Evolutionary conservation across 2,329 filamentous ascomycete genomes (phyloP), one percentile per base, ranked within the genome.

Genomic region (Ceratocystiopsis sp.): DNA sequence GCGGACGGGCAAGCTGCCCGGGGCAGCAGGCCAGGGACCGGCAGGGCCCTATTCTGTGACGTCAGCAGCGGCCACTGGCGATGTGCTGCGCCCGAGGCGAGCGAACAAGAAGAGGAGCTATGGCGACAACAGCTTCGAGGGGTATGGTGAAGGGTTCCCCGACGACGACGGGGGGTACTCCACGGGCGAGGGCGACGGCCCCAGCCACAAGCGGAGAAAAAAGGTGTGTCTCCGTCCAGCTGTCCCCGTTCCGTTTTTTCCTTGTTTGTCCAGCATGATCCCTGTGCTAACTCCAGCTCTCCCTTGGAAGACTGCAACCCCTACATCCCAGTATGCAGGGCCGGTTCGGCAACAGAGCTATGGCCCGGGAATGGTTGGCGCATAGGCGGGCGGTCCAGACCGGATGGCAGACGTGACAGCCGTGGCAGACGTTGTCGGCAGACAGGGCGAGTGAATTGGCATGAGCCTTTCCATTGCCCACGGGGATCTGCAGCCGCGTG

Each of bases 31-130:
- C 7, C 25, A 29, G 25, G 25, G 25, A 11, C 25, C 25, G 10
- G 25, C 25, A 29, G 25, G 25, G 5, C 10, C 25, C 7, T 29
- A 29, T 29, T 29, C 25, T 8, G 25, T 8, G 2, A 8, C 25
- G 25, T 18, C 38, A 17, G 18, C 37, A 14, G 40, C n/a, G 16
- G 44, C 59, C 54, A 40, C 60, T 56, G 58, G 66, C 32, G 68
- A 73, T 44, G 59, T 62, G 12, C 58, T 64, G 35, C 67, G 81
- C 43, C 75, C 79, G 33, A 76, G 78, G 51, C 70, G 82, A 40
- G 65, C 68, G 44, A 69, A 73, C 48, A 84, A 81, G 64, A 86
- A 86, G 66, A 71, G 83, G 40, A 73, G 77, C 48, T 87, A 86
- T 55, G 76, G 78, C 35, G 82, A 87, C 49, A 72, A 68, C 52